These are phyloP conservation scores for barrel medic (Medicago truncatula) DNA, from an alignment of 306 rosid genomes.

Conservation along the genomic window MtrunA17r5.0-ANR NC_053045.1:33817501-33818000, in stretches of 20 bases:
- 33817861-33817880: background rate
- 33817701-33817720: conserved; percentile 35
- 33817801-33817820: conserved; percentile 85
- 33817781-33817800: conserved; percentile 76
- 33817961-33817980: conserved; percentile 89
- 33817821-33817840: conserved; percentile 30
- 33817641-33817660: conserved; percentile 28
- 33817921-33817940: conserved; percentile 45
- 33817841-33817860: conserved; percentile 8
- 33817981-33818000: conserved; percentile 93
- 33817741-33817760: conserved; percentile 89
- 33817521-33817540: conserved; percentile 15
- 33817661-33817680: conserved; percentile 28
- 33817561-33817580: background rate
- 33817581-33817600: conserved; percentile 11
- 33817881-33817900: conserved; percentile 33
- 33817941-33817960: conserved; percentile 78
- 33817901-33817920: conserved; percentile 36
- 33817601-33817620: conserved; percentile 10
- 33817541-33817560: background rate
- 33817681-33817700: conserved; percentile 18
- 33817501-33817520: conserved; percentile 2
- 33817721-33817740: conserved; percentile 95
- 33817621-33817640: background rate
- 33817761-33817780: conserved; percentile 93